These are phyloP conservation scores for Saccharomycopsis babjevae DNA, from an alignment of 805 yeast genomes.

Conservation along the genomic window DNA sequence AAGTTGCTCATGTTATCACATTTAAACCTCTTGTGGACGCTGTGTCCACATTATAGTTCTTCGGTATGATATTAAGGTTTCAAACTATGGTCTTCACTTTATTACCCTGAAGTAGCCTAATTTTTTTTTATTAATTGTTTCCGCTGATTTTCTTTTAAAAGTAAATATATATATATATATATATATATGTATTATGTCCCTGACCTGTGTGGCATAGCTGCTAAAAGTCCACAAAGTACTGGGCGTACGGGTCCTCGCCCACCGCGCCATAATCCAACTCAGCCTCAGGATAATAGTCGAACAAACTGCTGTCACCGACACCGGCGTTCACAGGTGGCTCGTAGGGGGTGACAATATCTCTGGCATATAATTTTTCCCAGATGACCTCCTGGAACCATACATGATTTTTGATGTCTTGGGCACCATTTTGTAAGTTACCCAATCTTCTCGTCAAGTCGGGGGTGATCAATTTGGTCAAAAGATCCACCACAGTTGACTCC, in stretches of 20 bases:
- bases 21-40: too few species aligned
- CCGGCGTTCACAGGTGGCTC: constrained; percentile 92
- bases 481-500: constrained; percentile 67
- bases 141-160: background rate
- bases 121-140: too few species aligned
- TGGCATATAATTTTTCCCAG: constrained; percentile 78
- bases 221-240: constrained; percentile 51
- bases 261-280: constrained; percentile 71
- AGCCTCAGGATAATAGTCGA: constrained; percentile 76
- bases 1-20: background rate
- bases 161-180: too few species aligned
- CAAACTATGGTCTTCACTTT: too few species aligned
- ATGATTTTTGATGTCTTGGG: constrained; percentile 76
- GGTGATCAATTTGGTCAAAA: constrained; percentile 64
- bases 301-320: constrained; percentile 85
- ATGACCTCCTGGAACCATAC: constrained; percentile 89
- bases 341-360: constrained; percentile 90
- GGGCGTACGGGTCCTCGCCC: constrained; percentile 65
- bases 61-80: too few species aligned
- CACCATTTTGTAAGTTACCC: constrained; percentile 80
- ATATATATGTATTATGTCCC: too few species aligned
- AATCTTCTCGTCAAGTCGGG: constrained; percentile 75
- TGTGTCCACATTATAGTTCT: too few species aligned
- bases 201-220: background rate
- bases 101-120: too few species aligned